Percentiles rank a stretch among this genome's conserved stretches.
Conservation (phyloP, 169 alveolate genomes). For the Cardiosporidium cionae region DNA sequence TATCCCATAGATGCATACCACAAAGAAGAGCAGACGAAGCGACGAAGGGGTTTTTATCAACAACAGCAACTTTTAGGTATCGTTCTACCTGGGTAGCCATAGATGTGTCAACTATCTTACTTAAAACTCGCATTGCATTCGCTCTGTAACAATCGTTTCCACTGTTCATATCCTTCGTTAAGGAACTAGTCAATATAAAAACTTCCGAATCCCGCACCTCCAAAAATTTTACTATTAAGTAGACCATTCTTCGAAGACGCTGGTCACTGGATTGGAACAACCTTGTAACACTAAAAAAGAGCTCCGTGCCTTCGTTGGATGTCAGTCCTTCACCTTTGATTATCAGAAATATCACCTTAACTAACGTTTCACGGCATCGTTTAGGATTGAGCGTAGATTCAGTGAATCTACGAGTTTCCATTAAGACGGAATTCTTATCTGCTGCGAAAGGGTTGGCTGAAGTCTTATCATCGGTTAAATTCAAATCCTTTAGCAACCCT, state of each 20-base stretch:
- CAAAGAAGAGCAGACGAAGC: constrained; percentile 84
- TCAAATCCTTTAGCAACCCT: not conserved
- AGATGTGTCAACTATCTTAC: constrained; percentile 83
- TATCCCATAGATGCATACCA: constrained; percentile 72
- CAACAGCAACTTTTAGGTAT: constrained; percentile 80
- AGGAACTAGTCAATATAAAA: constrained; percentile 87
- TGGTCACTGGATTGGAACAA: constrained; percentile 82
- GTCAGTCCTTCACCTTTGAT: constrained; percentile 60
- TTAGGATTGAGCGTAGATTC: not conserved
- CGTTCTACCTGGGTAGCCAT: constrained; percentile 89
- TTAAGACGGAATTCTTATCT: not conserved
- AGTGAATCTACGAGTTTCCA: not conserved
- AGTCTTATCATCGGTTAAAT: not conserved
- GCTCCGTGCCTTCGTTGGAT: constrained; percentile 75
- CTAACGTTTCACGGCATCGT: not conserved
- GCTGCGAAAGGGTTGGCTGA: not conserved
- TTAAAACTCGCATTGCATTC: constrained; percentile 87
- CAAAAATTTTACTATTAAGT: constrained; percentile 79
- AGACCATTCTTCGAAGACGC: constrained; percentile 79
- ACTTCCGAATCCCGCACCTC: constrained; percentile 81
- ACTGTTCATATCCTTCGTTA: constrained; percentile 88
- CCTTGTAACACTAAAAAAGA: constrained; percentile 86
- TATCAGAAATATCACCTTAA: not conserved
- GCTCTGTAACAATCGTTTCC: constrained; percentile 87
- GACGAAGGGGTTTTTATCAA: constrained; percentile 83